A percentile compares a stretch with the other conserved stretches of the same genome.
Conservation (phyloP, 208 protist species). For the Trypanosoma melophagium region DNA sequence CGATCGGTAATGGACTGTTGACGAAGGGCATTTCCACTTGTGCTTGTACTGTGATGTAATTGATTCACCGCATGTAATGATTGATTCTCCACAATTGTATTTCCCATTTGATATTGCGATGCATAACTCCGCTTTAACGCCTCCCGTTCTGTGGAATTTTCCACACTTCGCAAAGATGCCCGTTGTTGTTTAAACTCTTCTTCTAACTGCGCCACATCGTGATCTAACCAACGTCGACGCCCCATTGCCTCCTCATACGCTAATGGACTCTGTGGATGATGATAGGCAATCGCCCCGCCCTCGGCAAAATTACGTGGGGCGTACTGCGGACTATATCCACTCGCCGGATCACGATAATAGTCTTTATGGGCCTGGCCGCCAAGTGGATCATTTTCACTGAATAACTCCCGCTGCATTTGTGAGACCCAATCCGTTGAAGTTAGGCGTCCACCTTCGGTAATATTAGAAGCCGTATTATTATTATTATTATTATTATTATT, state of each 20-base stretch:
- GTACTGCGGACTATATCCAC: constrained; percentile 79
- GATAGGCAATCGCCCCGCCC: constrained; percentile 66
- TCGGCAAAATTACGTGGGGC: constrained; percentile 82
- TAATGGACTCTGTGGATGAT: constrained; percentile 38
- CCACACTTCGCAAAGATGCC: constrained; percentile 34
- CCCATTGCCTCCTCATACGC: constrained; percentile 47
- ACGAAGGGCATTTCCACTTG: constrained; percentile 38
- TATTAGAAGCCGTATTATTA: background rate
- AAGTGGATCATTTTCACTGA: constrained; percentile 65
- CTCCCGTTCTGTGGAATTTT: constrained; percentile 37
- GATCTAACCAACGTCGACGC: constrained; percentile 50
- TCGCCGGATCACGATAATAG: constrained; percentile 81
- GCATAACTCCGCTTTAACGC: constrained; percentile 31
- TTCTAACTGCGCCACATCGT: constrained; percentile 49
- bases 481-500: background rate
- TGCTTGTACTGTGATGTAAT: constrained; percentile 52
- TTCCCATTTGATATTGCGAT: constrained; percentile 31
- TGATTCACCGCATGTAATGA: constrained; percentile 41
- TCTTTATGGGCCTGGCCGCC: constrained; percentile 83
- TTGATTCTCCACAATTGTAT: constrained; percentile 33
- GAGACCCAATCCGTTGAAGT: constrained; percentile 46
- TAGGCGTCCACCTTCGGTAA: too few species aligned
- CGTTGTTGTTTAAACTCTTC: constrained; percentile 34
- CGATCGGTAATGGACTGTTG: constrained; percentile 60
- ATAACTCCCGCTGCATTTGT: constrained; percentile 77